phyloP scores from a whole-genome alignment of 1,284 basidiomycete species.

The Gymnopus androsaceus region DNA sequence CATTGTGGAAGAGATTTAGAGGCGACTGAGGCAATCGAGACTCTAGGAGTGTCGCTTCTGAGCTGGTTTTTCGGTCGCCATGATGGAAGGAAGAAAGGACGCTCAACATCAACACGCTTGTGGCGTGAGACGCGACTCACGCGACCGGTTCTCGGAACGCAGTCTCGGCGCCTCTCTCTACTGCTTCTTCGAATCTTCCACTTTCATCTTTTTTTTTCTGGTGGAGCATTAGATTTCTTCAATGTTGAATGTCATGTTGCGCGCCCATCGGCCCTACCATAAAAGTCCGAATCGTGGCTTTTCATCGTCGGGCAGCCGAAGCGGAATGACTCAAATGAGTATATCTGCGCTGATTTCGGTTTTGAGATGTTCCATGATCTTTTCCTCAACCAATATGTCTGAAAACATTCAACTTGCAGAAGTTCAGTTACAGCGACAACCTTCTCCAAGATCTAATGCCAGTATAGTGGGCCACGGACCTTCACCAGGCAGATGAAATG shows the following conservation, averaged over 20 bases:
- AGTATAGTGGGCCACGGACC: not conserved
- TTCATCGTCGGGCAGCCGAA: not conserved
- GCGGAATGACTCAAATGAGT: not conserved
- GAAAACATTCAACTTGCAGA: not conserved
- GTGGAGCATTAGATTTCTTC: too few species aligned
- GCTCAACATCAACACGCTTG: not conserved
- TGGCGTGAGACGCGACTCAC: not conserved
- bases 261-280: too few species aligned
- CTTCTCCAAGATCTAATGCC: not conserved
- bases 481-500: not conserved
- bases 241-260: too few species aligned
- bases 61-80: not conserved
- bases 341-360: not conserved
- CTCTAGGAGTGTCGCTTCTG: not conserved
- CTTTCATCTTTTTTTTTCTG: too few species aligned
- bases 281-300: too few species aligned
- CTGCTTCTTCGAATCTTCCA: too few species aligned
- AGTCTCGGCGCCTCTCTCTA: too few species aligned
- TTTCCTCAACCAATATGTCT: not conserved
- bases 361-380: not conserved
- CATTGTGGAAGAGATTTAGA: conserved; percentile 32
- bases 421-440: not conserved
- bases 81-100: not conserved
- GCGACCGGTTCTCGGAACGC: too few species aligned
- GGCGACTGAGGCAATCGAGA: conserved; percentile 1